Base-by-base conservation (phyloP, 2,329 filamentous ascomycete species). In the Didymella segeticola region DNA sequence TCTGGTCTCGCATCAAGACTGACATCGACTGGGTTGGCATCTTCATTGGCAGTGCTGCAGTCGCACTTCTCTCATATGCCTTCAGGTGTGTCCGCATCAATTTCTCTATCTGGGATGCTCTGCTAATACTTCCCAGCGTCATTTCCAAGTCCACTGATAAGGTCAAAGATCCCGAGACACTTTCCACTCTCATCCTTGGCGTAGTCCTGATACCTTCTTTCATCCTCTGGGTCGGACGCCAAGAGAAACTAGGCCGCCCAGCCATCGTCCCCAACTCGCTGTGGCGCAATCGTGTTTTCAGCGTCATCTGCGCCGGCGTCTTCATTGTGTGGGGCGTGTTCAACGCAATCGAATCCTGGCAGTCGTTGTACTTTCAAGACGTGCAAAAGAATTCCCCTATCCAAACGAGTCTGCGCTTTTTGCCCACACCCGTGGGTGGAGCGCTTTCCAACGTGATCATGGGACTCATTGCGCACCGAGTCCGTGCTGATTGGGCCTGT, bases 181-280 rank as follows among this genome's bases (percentile, higher is more conserved):
- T 85, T 15, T 72, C 73, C 0, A 64, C 84, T 2, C 68, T 87
- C 0, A 70, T 72, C 2, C 47, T 83, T 3, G 76, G 78, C 4
- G 55, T 79, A 2, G 58, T 74, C 2, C 59, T 79, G 2, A 67
- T 85, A 2, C 79, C 80, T 0, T 62, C 70, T 0, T 88, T 88
- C 63, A 70, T 82, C 36, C 64, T 73, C 9, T 88, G 85, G 85
- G 78, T 85, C 41, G 75, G 77, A 10, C 73, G 75, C 3, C 82
- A 81, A 42, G 79, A 81, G 41, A 73, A 70, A 10, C 62, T 68
- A 0, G 74, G 75, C 9, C 75, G 74, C 2, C 80, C 83, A 11
- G 83, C 84, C 0, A 67, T 88, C 7, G 86, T 88, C 19, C 86
- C 86, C 0, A 87, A 88, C 64, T 80, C 79, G 0, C 70, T 88